Conservation (phyloP, 2,329 filamentous ascomycete species). For the Colletotrichum higginsianum region DNA sequence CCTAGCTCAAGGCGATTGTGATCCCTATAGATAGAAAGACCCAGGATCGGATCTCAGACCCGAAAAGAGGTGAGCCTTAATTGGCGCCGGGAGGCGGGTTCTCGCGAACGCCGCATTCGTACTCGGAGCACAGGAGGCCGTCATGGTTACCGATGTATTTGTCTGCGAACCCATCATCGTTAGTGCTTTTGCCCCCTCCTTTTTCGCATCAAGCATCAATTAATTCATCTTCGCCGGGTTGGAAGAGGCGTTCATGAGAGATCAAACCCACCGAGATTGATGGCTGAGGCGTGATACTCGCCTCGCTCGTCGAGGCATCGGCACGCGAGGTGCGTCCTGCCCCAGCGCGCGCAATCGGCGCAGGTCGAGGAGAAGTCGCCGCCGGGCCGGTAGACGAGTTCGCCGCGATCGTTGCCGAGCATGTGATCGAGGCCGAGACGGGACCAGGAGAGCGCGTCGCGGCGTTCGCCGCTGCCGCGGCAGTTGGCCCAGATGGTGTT, state of each 20-base stretch:
- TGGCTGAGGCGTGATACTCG: conserved; percentile 9
- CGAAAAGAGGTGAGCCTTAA: background rate
- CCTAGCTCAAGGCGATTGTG: too few species aligned
- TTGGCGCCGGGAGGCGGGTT: background rate
- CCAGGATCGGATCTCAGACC: background rate
- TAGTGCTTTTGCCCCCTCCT: too few species aligned
- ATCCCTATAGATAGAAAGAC: background rate
- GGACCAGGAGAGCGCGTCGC: conserved; percentile 9
- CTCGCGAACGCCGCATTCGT: conserved; percentile 19
- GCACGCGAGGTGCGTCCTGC: conserved; percentile 17
- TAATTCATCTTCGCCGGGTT: too few species aligned
- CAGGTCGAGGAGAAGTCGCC: conserved; percentile 26
- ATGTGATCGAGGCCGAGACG: conserved; percentile 30
- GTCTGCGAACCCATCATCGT: conserved; percentile 2
- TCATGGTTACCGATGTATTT: conserved; percentile 14
- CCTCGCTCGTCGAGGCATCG: conserved; percentile 19
- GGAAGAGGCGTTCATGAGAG: too few species aligned
- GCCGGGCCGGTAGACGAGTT: conserved; percentile 17
- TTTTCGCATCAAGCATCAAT: background rate
- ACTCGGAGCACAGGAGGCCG: conserved; percentile 24
- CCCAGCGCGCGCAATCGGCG: conserved; percentile 4
- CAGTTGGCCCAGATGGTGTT: conserved; percentile 23
- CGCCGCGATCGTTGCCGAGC: conserved; percentile 29
- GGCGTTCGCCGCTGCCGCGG: conserved; percentile 10
- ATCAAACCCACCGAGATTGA: conserved; percentile 16